These are phyloP conservation scores for Lichina pygmaea DNA, from an alignment of 495 filamentous ascomycete genomes.

Conservation along the genomic window DNA sequence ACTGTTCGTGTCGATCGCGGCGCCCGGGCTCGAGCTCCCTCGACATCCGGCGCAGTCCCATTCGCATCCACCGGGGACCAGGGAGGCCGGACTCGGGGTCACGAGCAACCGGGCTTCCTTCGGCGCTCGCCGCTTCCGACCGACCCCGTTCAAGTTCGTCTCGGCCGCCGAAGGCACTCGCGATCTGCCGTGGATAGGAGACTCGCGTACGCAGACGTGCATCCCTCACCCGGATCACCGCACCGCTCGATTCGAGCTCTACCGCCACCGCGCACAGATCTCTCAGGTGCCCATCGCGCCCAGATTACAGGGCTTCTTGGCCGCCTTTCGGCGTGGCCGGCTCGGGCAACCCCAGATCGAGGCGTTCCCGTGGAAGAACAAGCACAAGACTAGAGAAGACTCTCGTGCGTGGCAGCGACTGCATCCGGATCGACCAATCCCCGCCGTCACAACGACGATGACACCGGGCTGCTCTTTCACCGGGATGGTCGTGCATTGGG, in stretches of 20 bases:
- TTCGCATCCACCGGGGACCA: slow-evolving; percentile 18
- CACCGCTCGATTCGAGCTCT: slow-evolving; percentile 5
- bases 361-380: background rate
- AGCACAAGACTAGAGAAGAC: slow-evolving; percentile 2
- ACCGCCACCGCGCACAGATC: slow-evolving; percentile 8
- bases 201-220: slow-evolving; percentile 24
- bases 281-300: slow-evolving; percentile 13
- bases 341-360: slow-evolving; percentile 11
- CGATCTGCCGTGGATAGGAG: slow-evolving; percentile 32
- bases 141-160: slow-evolving; percentile 28
- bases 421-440: slow-evolving; percentile 20
- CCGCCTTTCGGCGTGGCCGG: slow-evolving; percentile 10
- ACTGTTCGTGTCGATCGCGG: slow-evolving; percentile 37
- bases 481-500: slow-evolving; percentile 29
- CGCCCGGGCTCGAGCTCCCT: slow-evolving; percentile 27
- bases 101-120: slow-evolving; percentile 32
- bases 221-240: slow-evolving; percentile 39
- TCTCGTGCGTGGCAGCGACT: slow-evolving; percentile 24
- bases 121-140: slow-evolving; percentile 19
- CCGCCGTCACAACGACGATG: slow-evolving; percentile 25
- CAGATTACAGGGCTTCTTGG: slow-evolving; percentile 6
- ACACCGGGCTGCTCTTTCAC: slow-evolving; percentile 18
- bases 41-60: slow-evolving; percentile 30
- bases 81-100: slow-evolving; percentile 20
- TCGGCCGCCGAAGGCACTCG: slow-evolving; percentile 19